These are phyloP conservation scores for Pythium myriotylum DNA, from an alignment of 352 stramenopile species.

Conservation along the genomic window DNA sequence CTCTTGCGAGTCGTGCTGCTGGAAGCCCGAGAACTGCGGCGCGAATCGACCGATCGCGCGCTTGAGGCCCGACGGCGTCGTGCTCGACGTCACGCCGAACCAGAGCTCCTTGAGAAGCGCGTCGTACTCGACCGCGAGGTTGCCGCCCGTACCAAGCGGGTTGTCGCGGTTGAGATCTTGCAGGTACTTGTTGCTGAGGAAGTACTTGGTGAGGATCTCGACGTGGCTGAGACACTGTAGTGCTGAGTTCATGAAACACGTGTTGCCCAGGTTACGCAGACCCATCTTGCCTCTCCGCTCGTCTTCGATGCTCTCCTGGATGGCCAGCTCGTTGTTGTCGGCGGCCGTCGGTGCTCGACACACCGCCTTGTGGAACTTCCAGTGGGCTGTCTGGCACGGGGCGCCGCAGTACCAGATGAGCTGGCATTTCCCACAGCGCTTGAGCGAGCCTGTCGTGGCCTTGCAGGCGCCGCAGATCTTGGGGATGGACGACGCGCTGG, in stretches of 20 bases:
- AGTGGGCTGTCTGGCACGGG: constrained; percentile 76
- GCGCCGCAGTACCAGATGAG: constrained; percentile 78
- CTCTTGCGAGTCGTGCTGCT: constrained; percentile 97
- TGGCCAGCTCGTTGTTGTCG: constrained; percentile 47
- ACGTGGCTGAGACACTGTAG: constrained; percentile 92
- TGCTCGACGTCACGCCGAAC: constrained; percentile 85
- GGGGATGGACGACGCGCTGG: constrained; percentile 35
- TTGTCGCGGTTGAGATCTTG: constrained; percentile 97
- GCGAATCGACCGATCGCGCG: constrained; percentile 90
- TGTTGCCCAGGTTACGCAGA: constrained; percentile 83
- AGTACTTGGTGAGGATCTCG: constrained; percentile 92
- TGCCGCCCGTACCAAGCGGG: constrained; percentile 93
- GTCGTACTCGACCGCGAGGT: constrained; percentile 94
- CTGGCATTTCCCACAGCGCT: constrained; percentile 78
- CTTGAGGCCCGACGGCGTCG: constrained; percentile 65
- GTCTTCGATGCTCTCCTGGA: constrained; percentile 41
- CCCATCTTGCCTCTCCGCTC: constrained; percentile 80
- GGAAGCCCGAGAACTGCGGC: constrained; percentile 97
- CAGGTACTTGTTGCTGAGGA: constrained; percentile 92
- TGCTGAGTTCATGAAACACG: constrained; percentile 81
- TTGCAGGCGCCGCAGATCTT: constrained; percentile 76
- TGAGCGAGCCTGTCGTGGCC: constrained; percentile 44
- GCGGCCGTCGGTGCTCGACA: constrained; percentile 44
- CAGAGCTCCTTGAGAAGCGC: constrained; percentile 95
- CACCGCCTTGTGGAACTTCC: constrained; percentile 77